These are phyloP conservation scores for Phytophthora podocarpi DNA, from an alignment of 352 stramenopile species.

Conservation along the genomic window DNA sequence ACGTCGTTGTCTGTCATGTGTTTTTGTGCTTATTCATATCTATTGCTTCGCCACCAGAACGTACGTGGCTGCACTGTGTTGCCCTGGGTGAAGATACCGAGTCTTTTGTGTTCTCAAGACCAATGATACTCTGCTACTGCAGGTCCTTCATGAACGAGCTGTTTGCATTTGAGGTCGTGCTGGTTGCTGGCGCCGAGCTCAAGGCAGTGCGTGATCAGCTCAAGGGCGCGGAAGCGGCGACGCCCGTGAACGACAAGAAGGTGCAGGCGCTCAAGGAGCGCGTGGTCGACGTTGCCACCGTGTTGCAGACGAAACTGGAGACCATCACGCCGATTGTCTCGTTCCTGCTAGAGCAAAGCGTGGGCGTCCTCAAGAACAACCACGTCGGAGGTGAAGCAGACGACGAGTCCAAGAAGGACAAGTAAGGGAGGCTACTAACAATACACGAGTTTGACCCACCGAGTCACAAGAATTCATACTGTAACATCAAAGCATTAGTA, in stretches of 20 bases:
- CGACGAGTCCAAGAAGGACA: conserved; percentile 52
- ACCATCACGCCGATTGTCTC: conserved; percentile 59
- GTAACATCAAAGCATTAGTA: background rate
- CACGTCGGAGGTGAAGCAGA: conserved; percentile 1
- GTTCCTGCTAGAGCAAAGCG: conserved; percentile 64
- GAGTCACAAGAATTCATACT: too few species aligned
- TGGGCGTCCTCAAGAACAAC: conserved; percentile 47
- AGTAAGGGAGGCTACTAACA: too few species aligned
- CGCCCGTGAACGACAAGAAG: conserved; percentile 47
- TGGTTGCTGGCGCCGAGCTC: conserved; percentile 64
- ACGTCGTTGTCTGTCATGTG: background rate
- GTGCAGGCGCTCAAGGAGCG: conserved; percentile 56
- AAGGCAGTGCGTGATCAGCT: conserved; percentile 67
- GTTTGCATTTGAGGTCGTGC: conserved; percentile 68
- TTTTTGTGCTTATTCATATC: background rate
- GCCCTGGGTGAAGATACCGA: background rate
- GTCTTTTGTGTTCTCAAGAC: background rate
- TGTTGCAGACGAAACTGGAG: conserved; percentile 65
- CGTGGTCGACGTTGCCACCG: conserved; percentile 54
- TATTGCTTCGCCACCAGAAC: conserved; percentile 26
- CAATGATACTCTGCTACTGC: background rate
- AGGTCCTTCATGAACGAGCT: conserved; percentile 69
- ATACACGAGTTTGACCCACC: too few species aligned
- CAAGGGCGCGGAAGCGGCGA: conserved; percentile 41
- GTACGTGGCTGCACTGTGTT: conserved; percentile 29